These are phyloP conservation scores for Neonectria magnoliae DNA, from an alignment of 2,329 filamentous ascomycete species.

Conservation along the genomic window DNA sequence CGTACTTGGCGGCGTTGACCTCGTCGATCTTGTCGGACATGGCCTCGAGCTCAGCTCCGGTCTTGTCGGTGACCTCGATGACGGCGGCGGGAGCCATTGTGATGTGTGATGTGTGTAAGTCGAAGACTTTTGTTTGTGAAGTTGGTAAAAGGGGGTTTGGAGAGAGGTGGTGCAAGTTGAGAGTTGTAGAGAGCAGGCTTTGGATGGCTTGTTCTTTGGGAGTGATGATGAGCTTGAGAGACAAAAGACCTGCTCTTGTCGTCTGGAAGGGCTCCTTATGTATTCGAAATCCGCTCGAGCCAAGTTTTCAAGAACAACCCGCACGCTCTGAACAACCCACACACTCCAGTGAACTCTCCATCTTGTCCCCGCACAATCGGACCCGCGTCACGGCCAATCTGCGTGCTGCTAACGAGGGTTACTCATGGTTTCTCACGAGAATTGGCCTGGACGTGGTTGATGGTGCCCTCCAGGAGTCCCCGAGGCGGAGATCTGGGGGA, in stretches of 20 bases:
- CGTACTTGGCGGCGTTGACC: conserved; percentile 65
- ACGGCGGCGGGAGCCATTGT: conserved; percentile 42
- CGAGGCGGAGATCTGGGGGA: conserved; percentile 36
- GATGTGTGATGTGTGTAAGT: conserved; percentile 36
- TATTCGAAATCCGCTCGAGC: conserved; percentile 13
- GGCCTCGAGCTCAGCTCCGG: conserved; percentile 54
- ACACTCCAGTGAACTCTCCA: conserved; percentile 22
- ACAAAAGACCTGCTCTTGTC: conserved; percentile 5
- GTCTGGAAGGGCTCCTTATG: conserved; percentile 19
- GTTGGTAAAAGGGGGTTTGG: neutral
- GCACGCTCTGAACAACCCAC: conserved; percentile 24
- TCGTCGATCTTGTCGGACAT: conserved; percentile 60
- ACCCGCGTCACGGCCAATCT: conserved; percentile 36
- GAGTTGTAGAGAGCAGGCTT: conserved; percentile 1
- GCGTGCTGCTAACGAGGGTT: conserved; percentile 32
- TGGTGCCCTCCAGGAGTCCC: conserved; percentile 11
- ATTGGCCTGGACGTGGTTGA: conserved; percentile 29
- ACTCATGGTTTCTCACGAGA: conserved; percentile 30
- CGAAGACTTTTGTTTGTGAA: conserved; percentile 5
- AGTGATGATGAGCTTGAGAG: conserved; percentile 29
- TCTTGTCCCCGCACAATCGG: conserved; percentile 33
- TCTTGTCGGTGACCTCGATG: conserved; percentile 39
- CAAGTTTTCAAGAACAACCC: conserved; percentile 25
- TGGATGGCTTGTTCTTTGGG: neutral
- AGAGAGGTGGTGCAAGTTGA: neutral